phyloP scores from a whole-genome alignment of 352 stramenopile genomes.

The Blastocystis sp. region DNA sequence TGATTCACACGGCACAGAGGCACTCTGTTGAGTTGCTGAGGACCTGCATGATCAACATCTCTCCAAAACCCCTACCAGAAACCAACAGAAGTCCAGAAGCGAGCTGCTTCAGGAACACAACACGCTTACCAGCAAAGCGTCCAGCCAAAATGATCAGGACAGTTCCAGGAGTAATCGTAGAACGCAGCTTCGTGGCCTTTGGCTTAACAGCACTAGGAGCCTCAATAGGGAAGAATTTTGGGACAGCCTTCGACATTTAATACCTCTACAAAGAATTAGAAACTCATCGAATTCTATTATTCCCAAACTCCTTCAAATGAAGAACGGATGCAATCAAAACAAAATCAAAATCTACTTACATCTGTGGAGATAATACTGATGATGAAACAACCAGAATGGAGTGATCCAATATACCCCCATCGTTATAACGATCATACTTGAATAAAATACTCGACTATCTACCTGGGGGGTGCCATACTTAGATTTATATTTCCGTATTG shows the following conservation, averaged over 20 bases:
- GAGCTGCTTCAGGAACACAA: slow-evolving; percentile 95
- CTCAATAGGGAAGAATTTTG: slow-evolving; percentile 42
- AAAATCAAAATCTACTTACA: slow-evolving; percentile 10
- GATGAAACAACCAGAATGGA: neutral
- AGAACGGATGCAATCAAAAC: neutral
- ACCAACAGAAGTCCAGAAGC: slow-evolving; percentile 75
- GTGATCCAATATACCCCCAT: neutral
- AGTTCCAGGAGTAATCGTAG: slow-evolving; percentile 88
- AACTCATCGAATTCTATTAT: neutral
- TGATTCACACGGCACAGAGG: slow-evolving; percentile 95
- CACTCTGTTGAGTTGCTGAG: slow-evolving; percentile 97
- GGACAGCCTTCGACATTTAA: slow-evolving; percentile 54
- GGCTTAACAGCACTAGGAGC: slow-evolving; percentile 1
- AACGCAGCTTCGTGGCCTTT: slow-evolving; percentile 75
- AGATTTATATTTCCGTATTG: neutral
- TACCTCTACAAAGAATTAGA: slow-evolving; percentile 9
- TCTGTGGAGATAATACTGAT: slow-evolving; percentile 43
- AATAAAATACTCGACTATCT: neutral
- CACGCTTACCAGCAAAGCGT: slow-evolving; percentile 91
- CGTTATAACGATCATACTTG: neutral
- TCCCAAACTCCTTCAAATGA: neutral
- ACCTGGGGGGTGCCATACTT: neutral
- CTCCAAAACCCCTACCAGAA: slow-evolving; percentile 67
- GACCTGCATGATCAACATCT: slow-evolving; percentile 71
- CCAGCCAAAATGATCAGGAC: slow-evolving; percentile 92